Conservation (phyloP, 495 filamentous ascomycete genomes). For the Bacidia rubella region DNA sequence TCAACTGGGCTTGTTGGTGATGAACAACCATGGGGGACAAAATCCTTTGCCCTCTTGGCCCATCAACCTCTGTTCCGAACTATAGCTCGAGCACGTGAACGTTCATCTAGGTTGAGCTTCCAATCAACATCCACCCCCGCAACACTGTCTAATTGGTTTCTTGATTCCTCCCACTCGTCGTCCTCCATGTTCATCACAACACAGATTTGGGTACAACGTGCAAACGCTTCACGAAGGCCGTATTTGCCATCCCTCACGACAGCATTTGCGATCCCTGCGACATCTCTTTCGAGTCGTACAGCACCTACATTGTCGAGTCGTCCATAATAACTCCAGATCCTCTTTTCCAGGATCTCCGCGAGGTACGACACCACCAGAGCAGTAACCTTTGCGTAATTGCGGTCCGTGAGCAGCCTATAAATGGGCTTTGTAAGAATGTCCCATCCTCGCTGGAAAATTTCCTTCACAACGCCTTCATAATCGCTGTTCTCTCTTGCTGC, state of each 20-base stretch:
- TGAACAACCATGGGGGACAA: background rate
- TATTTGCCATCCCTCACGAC: constrained; percentile 68
- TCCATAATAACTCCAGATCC: constrained; percentile 73
- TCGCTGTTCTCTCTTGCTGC: constrained; percentile 22
- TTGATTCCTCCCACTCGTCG: constrained; percentile 84
- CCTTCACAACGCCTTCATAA: constrained; percentile 43
- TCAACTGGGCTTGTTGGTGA: too few relatives aligned
- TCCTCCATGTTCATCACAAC: constrained; percentile 94
- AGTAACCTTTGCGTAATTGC: constrained; percentile 57
- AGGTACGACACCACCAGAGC: constrained; percentile 61
- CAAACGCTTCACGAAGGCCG: constrained; percentile 66
- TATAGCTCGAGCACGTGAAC: constrained; percentile 45
- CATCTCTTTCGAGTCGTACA: constrained; percentile 76
- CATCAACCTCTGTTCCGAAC: background rate
- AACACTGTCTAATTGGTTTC: constrained; percentile 27
- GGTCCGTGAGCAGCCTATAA: constrained; percentile 66
- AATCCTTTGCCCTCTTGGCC: background rate
- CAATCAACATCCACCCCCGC: constrained; percentile 28
- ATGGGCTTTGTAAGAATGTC: constrained; percentile 70
- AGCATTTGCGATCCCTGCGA: constrained; percentile 61
- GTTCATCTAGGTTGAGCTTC: constrained; percentile 49
- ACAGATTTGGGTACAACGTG: constrained; percentile 66
- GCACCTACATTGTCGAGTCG: constrained; percentile 73
- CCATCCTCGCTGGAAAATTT: constrained; percentile 71
- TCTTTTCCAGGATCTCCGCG: constrained; percentile 68